A percentile compares a stretch with the other conserved stretches of the same genome.
phyloP scores from a whole-genome alignment of 2,329 filamentous ascomycete species.

The Fusarium solani-melongenae region DNA sequence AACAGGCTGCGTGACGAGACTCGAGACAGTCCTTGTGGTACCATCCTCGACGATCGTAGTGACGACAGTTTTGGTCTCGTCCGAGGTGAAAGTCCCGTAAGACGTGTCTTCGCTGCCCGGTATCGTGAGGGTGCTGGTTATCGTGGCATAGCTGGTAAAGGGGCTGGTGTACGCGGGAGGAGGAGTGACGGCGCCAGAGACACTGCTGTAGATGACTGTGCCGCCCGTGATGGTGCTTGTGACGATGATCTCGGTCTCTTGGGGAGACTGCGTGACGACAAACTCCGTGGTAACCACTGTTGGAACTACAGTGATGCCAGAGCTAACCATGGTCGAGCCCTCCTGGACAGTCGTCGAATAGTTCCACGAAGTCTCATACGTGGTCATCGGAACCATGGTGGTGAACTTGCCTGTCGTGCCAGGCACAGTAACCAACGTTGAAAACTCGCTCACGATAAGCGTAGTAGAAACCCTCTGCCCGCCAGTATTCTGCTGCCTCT shows the following conservation, averaged over 20 bases:
- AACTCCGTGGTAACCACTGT: constrained; percentile 26
- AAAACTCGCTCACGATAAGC: constrained; percentile 22
- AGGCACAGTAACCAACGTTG: constrained; percentile 31
- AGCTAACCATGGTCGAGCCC: constrained; percentile 11
- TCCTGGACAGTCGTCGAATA: constrained; percentile 25
- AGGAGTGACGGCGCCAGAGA: not conserved
- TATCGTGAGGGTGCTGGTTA: constrained; percentile 15
- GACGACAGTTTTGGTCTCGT: constrained; percentile 14
- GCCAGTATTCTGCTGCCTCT: not conserved
- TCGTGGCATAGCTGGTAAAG: constrained; percentile 2
- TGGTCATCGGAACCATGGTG: constrained; percentile 24
- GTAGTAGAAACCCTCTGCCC: constrained; percentile 25
- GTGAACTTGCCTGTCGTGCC: constrained; percentile 38
- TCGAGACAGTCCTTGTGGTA: constrained; percentile 18
- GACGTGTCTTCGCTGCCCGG: constrained; percentile 11
- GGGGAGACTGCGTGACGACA: constrained; percentile 11
- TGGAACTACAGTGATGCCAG: constrained; percentile 12
- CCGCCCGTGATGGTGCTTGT: constrained; percentile 20
- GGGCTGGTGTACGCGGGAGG: not conserved
- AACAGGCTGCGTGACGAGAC: constrained; percentile 13
- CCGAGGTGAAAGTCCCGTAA: constrained; percentile 6
- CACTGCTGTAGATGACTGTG: constrained; percentile 5
- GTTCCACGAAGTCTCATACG: constrained; percentile 16
- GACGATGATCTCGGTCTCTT: constrained; percentile 3
- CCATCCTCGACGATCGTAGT: constrained; percentile 22